Percentiles rank a stretch among this genome's conserved stretches.
Conservation (phyloP, 306 rosid species). For the Psophocarpus tetragonolobus region DNA sequence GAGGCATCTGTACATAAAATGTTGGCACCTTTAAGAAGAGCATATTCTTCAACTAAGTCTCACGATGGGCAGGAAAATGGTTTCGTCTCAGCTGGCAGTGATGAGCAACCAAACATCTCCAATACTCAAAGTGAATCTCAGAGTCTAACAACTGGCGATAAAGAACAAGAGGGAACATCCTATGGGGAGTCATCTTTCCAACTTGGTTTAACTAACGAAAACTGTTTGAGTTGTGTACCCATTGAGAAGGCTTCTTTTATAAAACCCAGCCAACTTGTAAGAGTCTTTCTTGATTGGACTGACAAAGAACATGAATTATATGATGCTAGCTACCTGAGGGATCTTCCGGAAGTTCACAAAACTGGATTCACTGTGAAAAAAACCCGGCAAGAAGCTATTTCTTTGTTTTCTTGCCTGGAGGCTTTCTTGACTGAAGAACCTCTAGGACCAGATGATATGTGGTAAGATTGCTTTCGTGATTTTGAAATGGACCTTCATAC, state of each 20-base stretch:
- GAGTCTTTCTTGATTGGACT: conserved; percentile 82
- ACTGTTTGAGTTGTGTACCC: conserved; percentile 56
- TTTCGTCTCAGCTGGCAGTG: conserved; percentile 49
- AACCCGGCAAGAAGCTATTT: conserved; percentile 89
- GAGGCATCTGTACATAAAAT: conserved; percentile 58
- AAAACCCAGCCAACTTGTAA: conserved; percentile 51
- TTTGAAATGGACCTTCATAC: conserved; percentile 32
- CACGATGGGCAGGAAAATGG: conserved; percentile 74
- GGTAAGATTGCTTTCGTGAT: conserved; percentile 54
- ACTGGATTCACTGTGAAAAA: conserved; percentile 76
- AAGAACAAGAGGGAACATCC: conserved; percentile 55
- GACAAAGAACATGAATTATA: conserved; percentile 66
- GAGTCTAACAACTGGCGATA: conserved; percentile 37
- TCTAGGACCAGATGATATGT: conserved; percentile 98
- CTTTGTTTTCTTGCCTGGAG: conserved; percentile 96
- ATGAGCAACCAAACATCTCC: conserved; percentile 55
- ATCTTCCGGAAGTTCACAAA: conserved; percentile 91
- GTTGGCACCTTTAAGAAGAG: conserved; percentile 72
- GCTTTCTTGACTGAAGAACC: conserved; percentile 98
- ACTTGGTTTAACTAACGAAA: conserved; percentile 58
- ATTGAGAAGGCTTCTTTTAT: conserved; percentile 58
- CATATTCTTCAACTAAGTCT: conserved; percentile 54
- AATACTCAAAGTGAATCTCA: conserved; percentile 37
- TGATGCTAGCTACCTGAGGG: conserved; percentile 79
- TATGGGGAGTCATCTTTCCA: conserved; percentile 63